A percentile compares a stretch with the other conserved stretches of the same genome.
phyloP scores from a whole-genome alignment of 2,329 filamentous ascomycete species.

The Cercospora zeina region DNA sequence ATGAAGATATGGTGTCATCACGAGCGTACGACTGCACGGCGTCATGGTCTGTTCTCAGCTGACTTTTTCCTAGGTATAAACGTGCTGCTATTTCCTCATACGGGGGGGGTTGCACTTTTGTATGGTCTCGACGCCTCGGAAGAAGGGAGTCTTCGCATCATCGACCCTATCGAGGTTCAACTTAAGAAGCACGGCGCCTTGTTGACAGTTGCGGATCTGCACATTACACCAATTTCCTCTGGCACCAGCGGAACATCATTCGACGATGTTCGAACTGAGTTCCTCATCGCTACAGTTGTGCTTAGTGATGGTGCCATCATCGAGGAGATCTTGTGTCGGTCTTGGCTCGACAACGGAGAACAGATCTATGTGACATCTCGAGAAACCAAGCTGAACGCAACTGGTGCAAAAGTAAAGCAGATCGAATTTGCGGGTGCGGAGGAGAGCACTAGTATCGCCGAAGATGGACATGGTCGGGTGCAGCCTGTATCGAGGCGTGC shows the following conservation, averaged over 20 bases:
- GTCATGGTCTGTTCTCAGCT: neutral
- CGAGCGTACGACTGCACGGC: constrained; percentile 36
- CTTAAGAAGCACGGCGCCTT: neutral
- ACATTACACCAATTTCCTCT: neutral
- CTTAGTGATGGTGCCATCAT: neutral
- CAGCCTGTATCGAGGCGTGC: neutral
- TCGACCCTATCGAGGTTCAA: neutral
- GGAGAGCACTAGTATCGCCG: neutral
- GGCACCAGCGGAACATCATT: neutral
- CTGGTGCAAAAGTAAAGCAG: neutral
- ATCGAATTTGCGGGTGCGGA: neutral
- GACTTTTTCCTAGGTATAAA: neutral
- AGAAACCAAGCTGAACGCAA: neutral
- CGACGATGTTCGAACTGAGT: neutral
- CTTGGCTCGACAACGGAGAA: neutral
- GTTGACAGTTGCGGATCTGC: neutral
- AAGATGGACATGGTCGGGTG: neutral
- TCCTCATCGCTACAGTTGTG: neutral
- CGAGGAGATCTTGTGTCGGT: constrained; percentile 1
- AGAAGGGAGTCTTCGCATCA: neutral
- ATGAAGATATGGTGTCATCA: constrained; percentile 37
- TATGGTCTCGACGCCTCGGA: neutral
- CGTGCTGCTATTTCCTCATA: constrained; percentile 20
- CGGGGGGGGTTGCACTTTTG: neutral
- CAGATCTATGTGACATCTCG: neutral